phyloP scores from a whole-genome alignment of 805 yeast genomes.

The Phaffomyces antillensis region DNA sequence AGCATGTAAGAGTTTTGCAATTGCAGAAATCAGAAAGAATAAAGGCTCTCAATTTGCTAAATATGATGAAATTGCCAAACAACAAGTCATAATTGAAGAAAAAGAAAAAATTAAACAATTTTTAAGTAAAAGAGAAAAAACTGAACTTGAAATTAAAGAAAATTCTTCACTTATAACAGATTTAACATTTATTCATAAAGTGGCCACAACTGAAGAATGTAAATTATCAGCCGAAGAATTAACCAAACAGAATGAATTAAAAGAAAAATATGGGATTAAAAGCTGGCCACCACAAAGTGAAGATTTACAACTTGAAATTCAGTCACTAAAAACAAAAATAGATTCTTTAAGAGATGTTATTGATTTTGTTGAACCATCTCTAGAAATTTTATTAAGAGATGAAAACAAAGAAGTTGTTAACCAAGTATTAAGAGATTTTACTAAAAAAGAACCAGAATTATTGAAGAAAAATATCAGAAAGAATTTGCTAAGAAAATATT shows the following conservation, averaged over 20 bases:
- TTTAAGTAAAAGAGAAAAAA: constrained; percentile 38
- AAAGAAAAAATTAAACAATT: constrained; percentile 46
- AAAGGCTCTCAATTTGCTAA: constrained; percentile 88
- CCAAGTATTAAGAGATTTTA: constrained; percentile 28
- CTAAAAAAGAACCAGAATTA: constrained; percentile 31
- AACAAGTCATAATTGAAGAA: constrained; percentile 63
- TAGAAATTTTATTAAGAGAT: constrained; percentile 29
- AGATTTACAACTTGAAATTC: constrained; percentile 33
- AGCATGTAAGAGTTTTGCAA: constrained; percentile 75
- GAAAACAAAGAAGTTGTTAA: constrained; percentile 31
- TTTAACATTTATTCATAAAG: constrained; percentile 22
- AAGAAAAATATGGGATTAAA: constrained; percentile 38
- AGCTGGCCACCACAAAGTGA: constrained; percentile 40
- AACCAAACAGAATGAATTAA: constrained; percentile 31
- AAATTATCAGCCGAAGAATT: constrained; percentile 27
- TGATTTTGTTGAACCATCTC: constrained; percentile 28
- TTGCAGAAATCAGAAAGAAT: constrained; percentile 83
- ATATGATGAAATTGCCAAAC: constrained; percentile 68
- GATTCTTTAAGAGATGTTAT: constrained; percentile 25
- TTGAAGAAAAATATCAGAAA: constrained; percentile 52
- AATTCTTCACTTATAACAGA: constrained; percentile 26
- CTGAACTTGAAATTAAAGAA: constrained; percentile 22
- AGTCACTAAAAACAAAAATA: constrained; percentile 23
- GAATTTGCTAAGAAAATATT: constrained; percentile 64
- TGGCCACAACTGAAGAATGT: constrained; percentile 20